These are phyloP conservation scores for Hordeum pubiflorum DNA, from an alignment of 202 grass and related monocot genomes.

Conservation along the genomic window DNA sequence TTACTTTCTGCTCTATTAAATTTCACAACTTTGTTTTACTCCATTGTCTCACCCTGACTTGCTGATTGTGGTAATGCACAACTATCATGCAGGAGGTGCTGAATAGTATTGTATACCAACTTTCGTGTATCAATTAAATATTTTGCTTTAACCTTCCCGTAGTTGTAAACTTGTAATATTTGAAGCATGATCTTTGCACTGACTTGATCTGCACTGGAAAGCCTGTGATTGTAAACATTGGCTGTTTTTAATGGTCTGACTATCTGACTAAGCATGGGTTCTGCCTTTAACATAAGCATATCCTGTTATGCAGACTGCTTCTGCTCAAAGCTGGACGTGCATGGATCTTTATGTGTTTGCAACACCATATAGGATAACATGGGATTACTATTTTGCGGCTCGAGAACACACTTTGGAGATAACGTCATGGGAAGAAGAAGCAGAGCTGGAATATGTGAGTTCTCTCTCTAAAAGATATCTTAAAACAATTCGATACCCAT, in stretches of 20 bases:
- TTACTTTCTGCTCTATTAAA: not conserved
- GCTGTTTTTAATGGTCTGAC: not conserved
- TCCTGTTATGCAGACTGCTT: slow-evolving; percentile 46
- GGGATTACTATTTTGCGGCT: slow-evolving; percentile 87
- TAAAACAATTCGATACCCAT: not conserved
- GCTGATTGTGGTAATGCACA: not conserved
- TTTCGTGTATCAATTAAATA: not conserved
- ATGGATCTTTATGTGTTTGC: slow-evolving; percentile 99
- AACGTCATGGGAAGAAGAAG: slow-evolving; percentile 84
- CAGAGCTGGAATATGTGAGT: slow-evolving; percentile 84
- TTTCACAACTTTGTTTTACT: not conserved
- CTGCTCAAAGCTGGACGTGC: slow-evolving; percentile 84
- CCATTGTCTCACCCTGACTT: not conserved
- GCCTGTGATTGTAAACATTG: not conserved
- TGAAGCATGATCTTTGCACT: not conserved
- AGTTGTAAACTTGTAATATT: not conserved
- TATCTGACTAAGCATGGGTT: not conserved
- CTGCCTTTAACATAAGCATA: not conserved
- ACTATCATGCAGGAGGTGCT: not conserved
- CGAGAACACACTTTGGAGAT: slow-evolving; percentile 72
- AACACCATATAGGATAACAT: slow-evolving; percentile 89
- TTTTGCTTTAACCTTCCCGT: not conserved
- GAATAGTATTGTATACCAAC: not conserved
- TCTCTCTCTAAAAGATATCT: slow-evolving; percentile 17
- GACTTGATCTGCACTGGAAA: not conserved